Evolutionary conservation across 2,329 filamentous ascomycete species (phyloP).

Genomic region (Fonsecaea multimorphosa): DNA sequence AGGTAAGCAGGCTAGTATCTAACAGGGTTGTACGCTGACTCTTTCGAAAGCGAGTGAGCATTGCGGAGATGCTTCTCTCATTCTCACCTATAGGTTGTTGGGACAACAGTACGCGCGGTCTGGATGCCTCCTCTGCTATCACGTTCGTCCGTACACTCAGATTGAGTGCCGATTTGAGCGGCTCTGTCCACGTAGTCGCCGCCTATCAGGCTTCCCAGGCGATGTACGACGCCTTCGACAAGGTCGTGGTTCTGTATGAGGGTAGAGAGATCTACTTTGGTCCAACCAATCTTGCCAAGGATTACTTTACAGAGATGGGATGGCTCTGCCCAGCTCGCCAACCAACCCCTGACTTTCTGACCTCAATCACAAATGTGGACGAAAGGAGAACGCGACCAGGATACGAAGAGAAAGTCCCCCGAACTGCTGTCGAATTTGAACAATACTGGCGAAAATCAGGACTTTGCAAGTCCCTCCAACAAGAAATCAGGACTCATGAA

Average conservation of each 20-base stretch:
- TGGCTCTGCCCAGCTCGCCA: constrained; percentile 67
- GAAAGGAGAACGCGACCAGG: constrained; percentile 53
- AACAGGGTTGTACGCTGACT: background rate
- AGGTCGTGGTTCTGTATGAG: constrained; percentile 70
- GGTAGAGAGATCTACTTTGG: constrained; percentile 72
- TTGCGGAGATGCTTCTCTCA: constrained; percentile 59
- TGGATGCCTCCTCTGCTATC: constrained; percentile 61
- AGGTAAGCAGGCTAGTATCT: background rate
- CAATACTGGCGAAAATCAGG: background rate
- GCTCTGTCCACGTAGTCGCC: constrained; percentile 59
- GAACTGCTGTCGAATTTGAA: constrained; percentile 55
- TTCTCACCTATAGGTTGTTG: constrained; percentile 48
- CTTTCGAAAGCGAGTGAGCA: constrained; percentile 61
- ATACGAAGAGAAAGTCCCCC: constrained; percentile 52
- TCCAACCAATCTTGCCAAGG: constrained; percentile 61
- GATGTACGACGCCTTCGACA: constrained; percentile 68
- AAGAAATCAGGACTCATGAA: constrained; percentile 53
- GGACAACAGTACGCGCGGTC: constrained; percentile 58
- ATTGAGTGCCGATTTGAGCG: constrained; percentile 55
- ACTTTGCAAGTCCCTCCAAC: constrained; percentile 37
- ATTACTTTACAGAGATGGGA: constrained; percentile 69
- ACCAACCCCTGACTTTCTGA: constrained; percentile 70
- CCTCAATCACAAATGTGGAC: constrained; percentile 65
- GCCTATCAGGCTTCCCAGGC: constrained; percentile 62
- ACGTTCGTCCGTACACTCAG: constrained; percentile 62